Conservation (phyloP, 139 green algal species). For the Zygnema circumcarinatum region DNA sequence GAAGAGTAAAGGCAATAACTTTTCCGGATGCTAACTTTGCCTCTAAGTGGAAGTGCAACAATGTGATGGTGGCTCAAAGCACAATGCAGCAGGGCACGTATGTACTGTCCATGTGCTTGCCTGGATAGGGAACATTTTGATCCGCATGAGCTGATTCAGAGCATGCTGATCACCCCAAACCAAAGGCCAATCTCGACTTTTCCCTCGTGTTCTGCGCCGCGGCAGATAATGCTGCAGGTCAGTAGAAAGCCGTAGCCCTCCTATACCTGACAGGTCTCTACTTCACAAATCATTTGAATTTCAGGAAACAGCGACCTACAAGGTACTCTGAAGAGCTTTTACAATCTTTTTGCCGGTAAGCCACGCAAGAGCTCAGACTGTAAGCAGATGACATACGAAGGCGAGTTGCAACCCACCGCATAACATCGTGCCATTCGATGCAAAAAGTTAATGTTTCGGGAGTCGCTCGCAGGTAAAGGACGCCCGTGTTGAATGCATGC, state of each 20-base stretch:
- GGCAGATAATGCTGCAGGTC: neutral
- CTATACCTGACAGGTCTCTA: neutral
- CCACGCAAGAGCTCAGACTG: neutral
- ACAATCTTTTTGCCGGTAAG: too few relatives aligned
- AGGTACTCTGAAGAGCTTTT: too few relatives aligned
- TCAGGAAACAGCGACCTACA: too few relatives aligned
- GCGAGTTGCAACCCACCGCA: constrained; percentile 19
- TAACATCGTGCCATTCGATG: constrained; percentile 44
- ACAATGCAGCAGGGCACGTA: too few relatives aligned
- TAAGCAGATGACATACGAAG: too few relatives aligned
- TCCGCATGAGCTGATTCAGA: constrained; percentile 53
- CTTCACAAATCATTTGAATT: too few relatives aligned
- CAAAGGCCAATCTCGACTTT: neutral
- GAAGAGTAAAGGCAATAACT: too few relatives aligned
- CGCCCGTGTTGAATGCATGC: constrained; percentile 59
- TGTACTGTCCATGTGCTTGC: too few relatives aligned
- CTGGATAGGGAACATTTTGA: constrained; percentile 24
- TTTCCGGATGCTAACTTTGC: too few relatives aligned
- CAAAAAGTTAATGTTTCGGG: constrained; percentile 10
- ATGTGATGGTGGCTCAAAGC: too few relatives aligned
- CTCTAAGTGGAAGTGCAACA: too few relatives aligned
- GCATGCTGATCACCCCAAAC: constrained; percentile 60
- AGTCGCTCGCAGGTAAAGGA: constrained; percentile 42
- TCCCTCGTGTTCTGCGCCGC: constrained; percentile 18
- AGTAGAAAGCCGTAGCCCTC: neutral